Evolutionary conservation across 495 filamentous ascomycete species (phyloP), one percentile per base, ranked within the genome.

Genomic region (Hypoxylon rickii): DNA sequence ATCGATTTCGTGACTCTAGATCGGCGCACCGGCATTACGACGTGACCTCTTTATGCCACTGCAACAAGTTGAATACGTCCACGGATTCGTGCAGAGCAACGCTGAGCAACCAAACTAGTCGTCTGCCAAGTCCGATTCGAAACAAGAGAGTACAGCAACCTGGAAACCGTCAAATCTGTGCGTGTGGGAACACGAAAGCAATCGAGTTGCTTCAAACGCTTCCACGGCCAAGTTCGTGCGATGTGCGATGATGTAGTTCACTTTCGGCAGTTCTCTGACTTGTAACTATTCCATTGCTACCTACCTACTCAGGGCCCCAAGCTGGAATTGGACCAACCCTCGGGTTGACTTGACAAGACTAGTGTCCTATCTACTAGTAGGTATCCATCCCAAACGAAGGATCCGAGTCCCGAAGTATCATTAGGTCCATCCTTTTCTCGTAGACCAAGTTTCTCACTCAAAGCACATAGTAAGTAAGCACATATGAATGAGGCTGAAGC

Each of bases 121-220:
- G 44, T 16, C 44, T 40, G 59, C 59, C 59, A 63, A 63, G 53
- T 43, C 42, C 34, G 33, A 40, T 47, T 53, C 48, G 53, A 63
- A 63, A 63, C 59, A 54, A 49, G 53, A 57, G 10, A 63, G 26
- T 21, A 51, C 22, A 52, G 32, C 37, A 38, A 37, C 33, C 50
- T 29, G n/a, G 10, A 26, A 37, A 15, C 11, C 26, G 7, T 8
- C 8, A 13, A 32, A 26, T 20, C 18, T 33, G 31, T 18, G 1
- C 13, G 15, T 17, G 40, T 5, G 40, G 40, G 34, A 15, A 13
- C 40, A 48, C 33, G 5, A 37, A 33, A 36, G 39, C 20, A n/a
- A 40, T 36, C 34, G 26, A 41, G 50, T 17, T 46, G 47, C 49
- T 49, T 59, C 42, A 46, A 12, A 48, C 36, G 33, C 51, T 55